A percentile compares a stretch with the other conserved stretches of the same genome.
Conservation (phyloP, 2,329 filamentous ascomycete genomes). For the Lasiodiplodia theobromae region DNA sequence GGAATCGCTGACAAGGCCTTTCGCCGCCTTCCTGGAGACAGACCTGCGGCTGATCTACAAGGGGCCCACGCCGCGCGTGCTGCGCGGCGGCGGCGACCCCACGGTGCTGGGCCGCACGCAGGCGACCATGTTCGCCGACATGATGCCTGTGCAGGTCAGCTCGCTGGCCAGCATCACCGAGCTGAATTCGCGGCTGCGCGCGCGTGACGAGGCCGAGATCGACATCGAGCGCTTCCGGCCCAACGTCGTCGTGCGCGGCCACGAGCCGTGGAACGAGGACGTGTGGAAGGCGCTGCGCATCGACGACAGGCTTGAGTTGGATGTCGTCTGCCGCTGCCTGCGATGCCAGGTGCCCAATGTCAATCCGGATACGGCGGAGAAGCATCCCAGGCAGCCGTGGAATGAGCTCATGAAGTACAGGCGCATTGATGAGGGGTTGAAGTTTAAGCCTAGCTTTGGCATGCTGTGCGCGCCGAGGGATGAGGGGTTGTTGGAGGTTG, state of each 20-base stretch:
- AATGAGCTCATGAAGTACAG: constrained; percentile 67
- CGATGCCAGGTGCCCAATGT: constrained; percentile 71
- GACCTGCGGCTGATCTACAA: constrained; percentile 68
- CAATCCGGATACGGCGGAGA: constrained; percentile 66
- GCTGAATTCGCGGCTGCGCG: constrained; percentile 61
- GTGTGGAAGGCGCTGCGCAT: constrained; percentile 67
- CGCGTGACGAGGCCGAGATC: constrained; percentile 54
- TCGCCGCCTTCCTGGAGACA: constrained; percentile 63
- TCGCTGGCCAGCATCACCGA: constrained; percentile 64
- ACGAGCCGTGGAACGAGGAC: constrained; percentile 67
- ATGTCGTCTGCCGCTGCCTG: constrained; percentile 66
- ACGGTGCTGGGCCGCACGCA: constrained; percentile 61
- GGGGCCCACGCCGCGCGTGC: constrained; percentile 62
- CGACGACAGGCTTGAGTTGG: constrained; percentile 53
- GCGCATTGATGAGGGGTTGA: constrained; percentile 65
- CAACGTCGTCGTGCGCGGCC: constrained; percentile 67
- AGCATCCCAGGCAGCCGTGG: constrained; percentile 67
- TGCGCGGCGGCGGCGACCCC: constrained; percentile 63
- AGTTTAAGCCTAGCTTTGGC: constrained; percentile 71
- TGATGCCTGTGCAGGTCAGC: constrained; percentile 64
- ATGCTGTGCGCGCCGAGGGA: constrained; percentile 69
- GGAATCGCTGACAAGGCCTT: constrained; percentile 58
- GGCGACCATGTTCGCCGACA: constrained; percentile 65
- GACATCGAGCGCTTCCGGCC: constrained; percentile 69
- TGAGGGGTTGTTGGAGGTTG: constrained; percentile 63